Conservation (phyloP, 805 yeast species). For the Kodamaea sagamina region DNA sequence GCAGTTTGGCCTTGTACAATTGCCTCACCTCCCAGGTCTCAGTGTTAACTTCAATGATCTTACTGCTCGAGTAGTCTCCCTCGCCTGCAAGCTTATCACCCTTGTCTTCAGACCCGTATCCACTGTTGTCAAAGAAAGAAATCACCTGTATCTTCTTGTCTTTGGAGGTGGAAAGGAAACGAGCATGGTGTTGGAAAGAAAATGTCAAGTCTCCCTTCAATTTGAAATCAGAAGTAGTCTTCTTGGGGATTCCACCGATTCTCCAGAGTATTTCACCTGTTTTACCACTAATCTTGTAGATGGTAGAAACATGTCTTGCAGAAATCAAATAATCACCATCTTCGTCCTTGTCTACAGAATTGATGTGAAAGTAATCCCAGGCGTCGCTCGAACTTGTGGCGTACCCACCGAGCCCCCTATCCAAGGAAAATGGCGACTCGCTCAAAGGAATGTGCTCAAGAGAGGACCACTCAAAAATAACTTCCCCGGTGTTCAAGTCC, state of each 20-base stretch:
- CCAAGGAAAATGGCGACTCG: slow-evolving; percentile 31
- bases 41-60: slow-evolving; percentile 34
- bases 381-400: slow-evolving; percentile 36
- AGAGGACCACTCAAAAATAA: slow-evolving; percentile 37
- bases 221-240: slow-evolving; percentile 20
- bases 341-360: slow-evolving; percentile 39
- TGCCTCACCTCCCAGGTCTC: slow-evolving; percentile 28
- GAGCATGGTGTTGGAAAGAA: slow-evolving; percentile 42
- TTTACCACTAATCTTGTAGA: slow-evolving; percentile 36
- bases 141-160: slow-evolving; percentile 27
- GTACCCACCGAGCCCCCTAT: slow-evolving; percentile 35
- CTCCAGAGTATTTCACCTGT: slow-evolving; percentile 40
- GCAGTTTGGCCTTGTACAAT: slow-evolving; percentile 25
- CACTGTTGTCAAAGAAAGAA: slow-evolving; percentile 40
- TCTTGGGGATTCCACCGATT: slow-evolving; percentile 29
- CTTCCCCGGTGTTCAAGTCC: slow-evolving; percentile 36
- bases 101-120: slow-evolving; percentile 36
- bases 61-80: slow-evolving; percentile 32
- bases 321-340: slow-evolving; percentile 37
- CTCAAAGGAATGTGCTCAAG: slow-evolving; percentile 35
- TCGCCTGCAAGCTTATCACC: slow-evolving; percentile 26
- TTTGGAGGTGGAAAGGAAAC: slow-evolving; percentile 24
- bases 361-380: slow-evolving; percentile 44
- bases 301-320: slow-evolving; percentile 36
- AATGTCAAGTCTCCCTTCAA: slow-evolving; percentile 28